A percentile compares a stretch with the other conserved stretches of the same genome.
phyloP scores from a whole-genome alignment of 73 alveolate genomes.

The Paramecium octaurelia region DNA sequence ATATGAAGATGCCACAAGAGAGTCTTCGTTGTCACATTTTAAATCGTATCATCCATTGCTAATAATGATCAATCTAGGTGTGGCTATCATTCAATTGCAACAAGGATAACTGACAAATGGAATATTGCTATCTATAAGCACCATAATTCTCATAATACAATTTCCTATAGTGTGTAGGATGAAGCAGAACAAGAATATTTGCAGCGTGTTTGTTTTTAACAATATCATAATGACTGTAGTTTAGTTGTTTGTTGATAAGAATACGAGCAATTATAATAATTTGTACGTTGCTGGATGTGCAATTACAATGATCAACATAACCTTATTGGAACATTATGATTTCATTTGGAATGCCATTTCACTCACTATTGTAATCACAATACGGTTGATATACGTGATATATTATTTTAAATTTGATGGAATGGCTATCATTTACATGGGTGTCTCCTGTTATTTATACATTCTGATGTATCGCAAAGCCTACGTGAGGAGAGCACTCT shows the following conservation, averaged over 20 bases:
- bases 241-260: not conserved
- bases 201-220: not conserved
- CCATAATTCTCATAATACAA: not conserved
- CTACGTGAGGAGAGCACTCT: not conserved
- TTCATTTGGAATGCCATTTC: not conserved
- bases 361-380: not conserved
- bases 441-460: not conserved
- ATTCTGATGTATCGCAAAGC: not conserved
- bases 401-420: not conserved
- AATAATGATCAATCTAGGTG: not conserved
- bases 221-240: not conserved
- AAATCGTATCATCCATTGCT: not conserved
- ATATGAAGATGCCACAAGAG: not conserved
- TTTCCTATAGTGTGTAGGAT: not conserved
- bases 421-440: not conserved
- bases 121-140: not conserved
- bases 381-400: not conserved
- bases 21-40: not conserved
- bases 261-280: not conserved
- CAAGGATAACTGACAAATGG: not conserved
- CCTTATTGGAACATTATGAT: slow-evolving; percentile 1
- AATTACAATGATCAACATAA: not conserved
- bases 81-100: not conserved
- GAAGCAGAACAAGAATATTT: not conserved
- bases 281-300: not conserved